Conservation (phyloP, 306 rosid species). For the Acmispon strigosus region DNA sequence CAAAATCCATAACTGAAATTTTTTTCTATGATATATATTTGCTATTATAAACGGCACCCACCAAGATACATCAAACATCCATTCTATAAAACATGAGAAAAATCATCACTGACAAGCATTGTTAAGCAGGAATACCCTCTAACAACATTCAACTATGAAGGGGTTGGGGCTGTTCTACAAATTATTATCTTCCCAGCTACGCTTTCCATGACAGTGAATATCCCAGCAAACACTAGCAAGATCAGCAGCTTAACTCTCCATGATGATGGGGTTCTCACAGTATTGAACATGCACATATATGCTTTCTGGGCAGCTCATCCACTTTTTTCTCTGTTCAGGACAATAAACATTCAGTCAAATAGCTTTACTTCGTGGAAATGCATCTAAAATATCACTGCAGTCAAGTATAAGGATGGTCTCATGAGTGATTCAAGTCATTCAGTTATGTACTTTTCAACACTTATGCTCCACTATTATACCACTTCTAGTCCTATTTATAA, state of each 20-base stretch:
- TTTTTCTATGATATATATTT: slow-evolving; percentile 27
- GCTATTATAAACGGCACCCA: slow-evolving; percentile 33
- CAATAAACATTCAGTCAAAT: slow-evolving; percentile 7
- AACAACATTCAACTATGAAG: slow-evolving; percentile 35
- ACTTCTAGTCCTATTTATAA: no score
- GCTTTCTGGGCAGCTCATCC: slow-evolving; percentile 65
- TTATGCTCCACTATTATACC: no score
- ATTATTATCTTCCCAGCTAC: slow-evolving; percentile 45
- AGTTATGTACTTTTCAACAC: no score
- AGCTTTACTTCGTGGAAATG: not conserved
- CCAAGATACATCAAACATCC: slow-evolving; percentile 47
- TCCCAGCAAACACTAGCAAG: slow-evolving; percentile 33
- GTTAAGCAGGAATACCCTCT: slow-evolving; percentile 44
- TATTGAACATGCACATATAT: slow-evolving; percentile 69
- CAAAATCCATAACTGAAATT: slow-evolving; percentile 6
- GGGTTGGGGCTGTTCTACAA: slow-evolving; percentile 39
- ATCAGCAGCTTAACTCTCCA: slow-evolving; percentile 32
- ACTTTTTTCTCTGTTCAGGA: slow-evolving; percentile 65
- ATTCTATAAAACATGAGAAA: slow-evolving; percentile 34
- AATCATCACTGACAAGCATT: slow-evolving; percentile 41
- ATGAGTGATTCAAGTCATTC: not conserved
- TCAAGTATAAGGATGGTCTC: not conserved
- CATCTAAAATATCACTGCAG: not conserved
- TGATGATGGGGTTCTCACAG: slow-evolving; percentile 38
- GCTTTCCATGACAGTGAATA: slow-evolving; percentile 30